phyloP scores from a whole-genome alignment of 768 basidiomycete species.

The Psilocybe tampanensis region DNA sequence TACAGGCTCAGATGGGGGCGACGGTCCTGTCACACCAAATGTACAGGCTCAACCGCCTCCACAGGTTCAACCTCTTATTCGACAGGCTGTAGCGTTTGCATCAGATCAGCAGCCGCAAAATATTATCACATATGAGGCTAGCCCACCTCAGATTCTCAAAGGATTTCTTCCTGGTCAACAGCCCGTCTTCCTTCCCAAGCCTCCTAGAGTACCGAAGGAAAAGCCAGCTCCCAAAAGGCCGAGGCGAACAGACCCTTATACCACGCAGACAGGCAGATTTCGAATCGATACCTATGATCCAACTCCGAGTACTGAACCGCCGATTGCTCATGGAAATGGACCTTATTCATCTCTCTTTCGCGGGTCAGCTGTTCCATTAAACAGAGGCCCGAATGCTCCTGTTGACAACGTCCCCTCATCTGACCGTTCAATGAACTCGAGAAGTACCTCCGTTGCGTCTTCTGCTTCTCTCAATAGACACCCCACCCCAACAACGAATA shows the following conservation, averaged over 20 bases:
- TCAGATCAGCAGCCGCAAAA: constrained; percentile 27
- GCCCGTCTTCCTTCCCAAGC: constrained; percentile 16
- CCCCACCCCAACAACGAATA: background rate
- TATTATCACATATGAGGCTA: constrained; percentile 46
- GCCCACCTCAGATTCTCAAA: constrained; percentile 23
- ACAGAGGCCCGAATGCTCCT: background rate
- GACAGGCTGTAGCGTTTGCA: constrained; percentile 60
- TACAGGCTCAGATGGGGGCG: constrained; percentile 53
- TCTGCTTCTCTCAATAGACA: background rate
- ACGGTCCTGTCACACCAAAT: constrained; percentile 38
- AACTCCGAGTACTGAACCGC: constrained; percentile 31
- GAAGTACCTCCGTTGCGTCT: background rate
- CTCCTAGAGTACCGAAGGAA: constrained; percentile 24
- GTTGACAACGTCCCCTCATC: background rate
- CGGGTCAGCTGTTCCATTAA: constrained; percentile 15
- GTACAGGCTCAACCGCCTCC: constrained; percentile 49
- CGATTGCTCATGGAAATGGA: constrained; percentile 35
- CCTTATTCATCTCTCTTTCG: constrained; percentile 45
- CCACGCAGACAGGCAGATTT: constrained; percentile 51
- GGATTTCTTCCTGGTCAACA: constrained; percentile 60
- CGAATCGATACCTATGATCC: constrained; percentile 44
- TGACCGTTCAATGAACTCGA: background rate
- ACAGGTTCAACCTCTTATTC: constrained; percentile 50
- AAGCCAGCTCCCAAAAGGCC: constrained; percentile 31
- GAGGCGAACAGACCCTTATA: constrained; percentile 35